Evolutionary conservation across 2,329 filamentous ascomycete genomes (phyloP), one percentile per base, ranked within the genome.

Genomic region (Sporothrix luriei): DNA sequence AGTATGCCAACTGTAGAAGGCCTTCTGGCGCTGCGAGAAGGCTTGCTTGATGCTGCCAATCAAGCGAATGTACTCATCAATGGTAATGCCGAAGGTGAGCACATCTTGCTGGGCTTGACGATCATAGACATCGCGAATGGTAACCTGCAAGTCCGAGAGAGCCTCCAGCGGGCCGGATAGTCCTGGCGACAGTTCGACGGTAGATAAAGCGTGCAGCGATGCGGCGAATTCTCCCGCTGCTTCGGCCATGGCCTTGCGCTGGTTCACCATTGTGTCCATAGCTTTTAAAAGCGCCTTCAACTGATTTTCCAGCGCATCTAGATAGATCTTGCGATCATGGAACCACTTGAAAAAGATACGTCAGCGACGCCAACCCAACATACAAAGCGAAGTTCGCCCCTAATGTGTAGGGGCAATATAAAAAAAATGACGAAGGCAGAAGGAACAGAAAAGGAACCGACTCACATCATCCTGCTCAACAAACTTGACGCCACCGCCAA

Each of bases 51-150:
- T 92, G 69, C 92, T 96, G 43, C 93, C 93, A 75, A 99, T 98
- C 55, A 99, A 82, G 5, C 95, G 92, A 75, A 99, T 96, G 80
- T 99, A 99, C 80, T 99, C 95, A 74, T 99, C 95, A 73, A 99
- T 94, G 55, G 97, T 97, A 76, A 98, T 98, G 49, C 95, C 95
- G 73, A 99, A 89, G 0, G 95, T 99, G 66, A 99, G 85, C 43
- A 98, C 90, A 77, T 99, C 95, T 79, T 99, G 95, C 80, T 97
- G 93, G 13, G 95, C 95, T 80, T 99, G 95, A 26, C 95, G 91
- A 75, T 97, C 93, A 78, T 99, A 98, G 1, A 99, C 88, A 76
- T 99, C 95, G 71, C 91, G 89, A 74, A 99, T 97, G 49, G 94
- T 94, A 71, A 97, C 85, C 79, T 99, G 95, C 2, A 99, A 85